A percentile compares a stretch with the other conserved stretches of the same genome.
phyloP scores from a whole-genome alignment of 2,329 filamentous ascomycete genomes.

The Paraphaeosphaeria sporulosa region DNA sequence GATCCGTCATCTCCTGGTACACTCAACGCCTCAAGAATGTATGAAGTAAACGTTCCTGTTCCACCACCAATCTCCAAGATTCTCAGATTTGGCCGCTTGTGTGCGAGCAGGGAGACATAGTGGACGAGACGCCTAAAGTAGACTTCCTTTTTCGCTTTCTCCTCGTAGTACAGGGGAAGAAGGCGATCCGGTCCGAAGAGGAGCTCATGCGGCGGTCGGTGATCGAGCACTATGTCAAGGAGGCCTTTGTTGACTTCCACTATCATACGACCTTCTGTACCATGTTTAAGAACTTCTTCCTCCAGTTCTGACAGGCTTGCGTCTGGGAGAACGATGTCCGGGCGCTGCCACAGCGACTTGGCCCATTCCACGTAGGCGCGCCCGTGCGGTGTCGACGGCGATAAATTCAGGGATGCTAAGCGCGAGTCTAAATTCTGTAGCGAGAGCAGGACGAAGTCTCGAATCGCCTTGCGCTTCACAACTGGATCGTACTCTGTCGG shows the following conservation, averaged over 20 bases:
- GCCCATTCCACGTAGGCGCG: constrained; percentile 2
- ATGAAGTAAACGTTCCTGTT: constrained; percentile 8
- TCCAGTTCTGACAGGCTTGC: neutral
- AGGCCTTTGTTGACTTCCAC: neutral
- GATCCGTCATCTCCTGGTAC: neutral
- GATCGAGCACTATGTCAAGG: constrained; percentile 1
- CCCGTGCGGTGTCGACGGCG: neutral
- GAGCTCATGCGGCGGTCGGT: neutral
- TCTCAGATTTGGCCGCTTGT: constrained; percentile 10
- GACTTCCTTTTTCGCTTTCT: neutral
- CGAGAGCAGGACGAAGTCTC: neutral
- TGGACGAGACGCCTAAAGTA: neutral
- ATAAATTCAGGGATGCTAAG: neutral
- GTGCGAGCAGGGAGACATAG: neutral
- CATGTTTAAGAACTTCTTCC: neutral
- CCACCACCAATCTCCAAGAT: constrained; percentile 18
- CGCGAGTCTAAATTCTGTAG: neutral
- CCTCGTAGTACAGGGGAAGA: neutral
- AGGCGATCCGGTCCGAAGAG: constrained; percentile 2
- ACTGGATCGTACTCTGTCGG: neutral
- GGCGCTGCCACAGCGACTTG: neutral
- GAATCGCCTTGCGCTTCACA: neutral
- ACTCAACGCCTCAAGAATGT: neutral
- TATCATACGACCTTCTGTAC: neutral
- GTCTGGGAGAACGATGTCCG: neutral